These are phyloP conservation scores for Geosmithia flava DNA, from an alignment of 2,329 filamentous ascomycete genomes.

Conservation along the genomic window DNA sequence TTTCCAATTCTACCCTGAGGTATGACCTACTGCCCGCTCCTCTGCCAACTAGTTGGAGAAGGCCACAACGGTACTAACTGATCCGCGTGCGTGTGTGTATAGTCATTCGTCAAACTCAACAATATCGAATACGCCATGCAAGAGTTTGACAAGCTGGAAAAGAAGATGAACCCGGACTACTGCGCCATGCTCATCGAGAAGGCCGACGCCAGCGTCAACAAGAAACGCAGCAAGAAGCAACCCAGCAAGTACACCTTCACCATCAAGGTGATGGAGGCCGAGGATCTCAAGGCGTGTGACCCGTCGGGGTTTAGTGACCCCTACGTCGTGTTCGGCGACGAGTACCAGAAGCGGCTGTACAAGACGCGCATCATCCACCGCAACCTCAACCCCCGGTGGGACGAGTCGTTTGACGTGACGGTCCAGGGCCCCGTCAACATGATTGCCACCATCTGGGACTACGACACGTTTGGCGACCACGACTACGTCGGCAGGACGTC, in stretches of 20 bases:
- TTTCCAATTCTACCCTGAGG: conserved; percentile 92
- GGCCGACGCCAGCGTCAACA: conserved; percentile 29
- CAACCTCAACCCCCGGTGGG: conserved; percentile 90
- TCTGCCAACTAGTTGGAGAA: background rate
- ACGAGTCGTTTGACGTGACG: conserved; percentile 92
- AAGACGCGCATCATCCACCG: conserved; percentile 89
- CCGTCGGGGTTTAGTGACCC: conserved; percentile 89
- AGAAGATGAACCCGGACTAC: conserved; percentile 79
- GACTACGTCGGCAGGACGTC: conserved; percentile 97
- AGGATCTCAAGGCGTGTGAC: conserved; percentile 97
- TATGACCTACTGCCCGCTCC: conserved; percentile 26
- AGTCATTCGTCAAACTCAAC: conserved; percentile 97
- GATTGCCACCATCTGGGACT: conserved; percentile 96
- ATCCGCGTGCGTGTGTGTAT: background rate
- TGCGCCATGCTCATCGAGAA: conserved; percentile 73
- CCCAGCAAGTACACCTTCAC: conserved; percentile 92
- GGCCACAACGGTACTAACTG: background rate
- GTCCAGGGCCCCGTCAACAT: conserved; percentile 86
- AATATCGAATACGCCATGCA: conserved; percentile 92
- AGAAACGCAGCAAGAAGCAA: conserved; percentile 46
- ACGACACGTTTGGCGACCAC: conserved; percentile 92
- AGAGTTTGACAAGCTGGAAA: conserved; percentile 82
- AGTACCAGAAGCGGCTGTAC: conserved; percentile 91
- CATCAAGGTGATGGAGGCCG: conserved; percentile 95
- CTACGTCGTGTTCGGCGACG: conserved; percentile 92